Conservation (phyloP, 2,329 filamentous ascomycete species). For the Parafenestella ontariensis region DNA sequence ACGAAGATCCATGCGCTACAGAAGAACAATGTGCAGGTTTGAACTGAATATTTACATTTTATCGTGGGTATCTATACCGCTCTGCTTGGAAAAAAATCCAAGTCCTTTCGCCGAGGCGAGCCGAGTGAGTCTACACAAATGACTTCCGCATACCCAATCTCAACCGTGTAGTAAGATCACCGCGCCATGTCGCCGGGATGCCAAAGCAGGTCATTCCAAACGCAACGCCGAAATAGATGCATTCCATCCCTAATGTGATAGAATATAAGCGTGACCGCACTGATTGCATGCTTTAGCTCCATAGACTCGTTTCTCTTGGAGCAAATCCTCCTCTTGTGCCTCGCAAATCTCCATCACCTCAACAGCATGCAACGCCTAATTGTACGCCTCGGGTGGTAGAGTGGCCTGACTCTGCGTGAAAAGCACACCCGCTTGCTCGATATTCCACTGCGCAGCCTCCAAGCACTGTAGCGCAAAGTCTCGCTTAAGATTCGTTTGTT, state of each 20-base stretch:
- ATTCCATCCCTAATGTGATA: no score
- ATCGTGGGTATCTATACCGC: conserved; percentile 11
- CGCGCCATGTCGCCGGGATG: no score
- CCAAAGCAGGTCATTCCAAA: no score
- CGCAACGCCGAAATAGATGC: no score
- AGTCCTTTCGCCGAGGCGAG: background rate
- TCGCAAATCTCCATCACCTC: conserved; percentile 3
- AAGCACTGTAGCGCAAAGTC: conserved; percentile 84
- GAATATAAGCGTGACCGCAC: no score
- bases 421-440: conserved; percentile 74
- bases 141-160: background rate
- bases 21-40: background rate
- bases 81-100: background rate
- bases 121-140: background rate
- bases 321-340: no score
- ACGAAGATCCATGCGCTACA: background rate
- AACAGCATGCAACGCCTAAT: conserved; percentile 14
- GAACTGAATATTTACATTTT: background rate
- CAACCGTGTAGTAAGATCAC: no score
- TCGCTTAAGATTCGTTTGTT: conserved; percentile 79
- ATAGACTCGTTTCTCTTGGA: no score
- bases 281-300: no score
- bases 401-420: conserved; percentile 76
- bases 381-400: conserved; percentile 54
- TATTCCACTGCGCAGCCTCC: conserved; percentile 79